A percentile compares a stretch with the other conserved stretches of the same genome.
Evolutionary conservation across 2,329 filamentous ascomycete genomes (phyloP).

Genomic region (Fulvia fulva): DNA sequence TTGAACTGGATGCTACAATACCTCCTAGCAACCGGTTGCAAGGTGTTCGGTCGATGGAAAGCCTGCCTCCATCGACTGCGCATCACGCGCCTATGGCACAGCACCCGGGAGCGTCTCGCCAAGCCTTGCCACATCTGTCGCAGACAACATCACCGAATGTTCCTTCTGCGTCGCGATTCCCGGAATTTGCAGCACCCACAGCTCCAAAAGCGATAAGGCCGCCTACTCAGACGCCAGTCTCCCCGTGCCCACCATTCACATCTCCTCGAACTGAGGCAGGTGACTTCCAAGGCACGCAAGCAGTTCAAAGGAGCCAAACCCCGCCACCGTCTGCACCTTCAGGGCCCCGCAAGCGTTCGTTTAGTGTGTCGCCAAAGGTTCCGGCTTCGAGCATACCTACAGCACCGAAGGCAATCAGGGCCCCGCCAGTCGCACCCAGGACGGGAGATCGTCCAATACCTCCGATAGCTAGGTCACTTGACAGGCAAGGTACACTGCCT

Average conservation of each 20-base stretch:
- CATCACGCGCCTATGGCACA: constrained; percentile 15
- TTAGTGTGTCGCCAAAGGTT: constrained; percentile 35
- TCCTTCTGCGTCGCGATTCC: constrained; percentile 20
- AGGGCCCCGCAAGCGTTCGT: constrained; percentile 31
- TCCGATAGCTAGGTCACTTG: constrained; percentile 16
- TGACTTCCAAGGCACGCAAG: constrained; percentile 10
- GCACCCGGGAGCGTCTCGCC: constrained; percentile 21
- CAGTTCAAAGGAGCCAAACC: constrained; percentile 17
- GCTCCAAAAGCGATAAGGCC: constrained; percentile 29
- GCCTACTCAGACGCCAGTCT: constrained; percentile 22
- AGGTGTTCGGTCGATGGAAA: constrained; percentile 30
- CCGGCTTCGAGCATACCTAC: constrained; percentile 32
- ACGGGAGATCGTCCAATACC: constrained; percentile 8
- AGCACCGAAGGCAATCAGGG: constrained; percentile 34
- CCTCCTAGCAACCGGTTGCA: constrained; percentile 27
- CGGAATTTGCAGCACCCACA: constrained; percentile 29
- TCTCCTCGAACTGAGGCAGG: constrained; percentile 26
- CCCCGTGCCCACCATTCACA: constrained; percentile 27
- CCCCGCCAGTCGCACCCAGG: constrained; percentile 13
- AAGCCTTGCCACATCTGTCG: constrained; percentile 18
- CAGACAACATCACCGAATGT: constrained; percentile 25
- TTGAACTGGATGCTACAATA: constrained; percentile 23
- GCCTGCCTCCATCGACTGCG: constrained; percentile 25
- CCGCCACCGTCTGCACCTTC: constrained; percentile 31
- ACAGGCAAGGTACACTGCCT: constrained; percentile 13